Percentiles rank a stretch among this genome's conserved stretches.
These are phyloP conservation scores for Diutina neorugosa DNA, from an alignment of 1,139 yeast species.

Conservation along the genomic window DNA sequence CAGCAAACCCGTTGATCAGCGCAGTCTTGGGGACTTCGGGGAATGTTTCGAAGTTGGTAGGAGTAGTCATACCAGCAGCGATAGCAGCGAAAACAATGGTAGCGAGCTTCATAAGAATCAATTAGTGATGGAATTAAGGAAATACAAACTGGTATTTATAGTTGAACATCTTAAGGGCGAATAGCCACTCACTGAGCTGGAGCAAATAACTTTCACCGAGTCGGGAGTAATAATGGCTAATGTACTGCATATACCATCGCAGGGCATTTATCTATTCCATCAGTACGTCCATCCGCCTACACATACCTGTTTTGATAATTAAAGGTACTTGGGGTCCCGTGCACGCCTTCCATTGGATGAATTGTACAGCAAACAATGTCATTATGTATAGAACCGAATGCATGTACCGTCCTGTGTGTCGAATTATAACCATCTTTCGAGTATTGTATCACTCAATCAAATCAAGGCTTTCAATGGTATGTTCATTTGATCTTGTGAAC, in stretches of 20 bases:
- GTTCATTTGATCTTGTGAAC: too few species aligned
- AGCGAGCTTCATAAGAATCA: not conserved
- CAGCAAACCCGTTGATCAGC: slow-evolving; percentile 3
- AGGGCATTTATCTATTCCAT: not conserved
- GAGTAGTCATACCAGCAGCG: not conserved
- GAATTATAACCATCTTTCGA: too few species aligned
- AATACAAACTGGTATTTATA: not conserved
- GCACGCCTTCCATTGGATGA: not conserved
- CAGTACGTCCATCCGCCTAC: not conserved
- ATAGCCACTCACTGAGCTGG: not conserved
- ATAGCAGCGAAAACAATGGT: not conserved
- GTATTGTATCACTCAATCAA: not conserved
- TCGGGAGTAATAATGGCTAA: not conserved
- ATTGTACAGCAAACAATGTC: not conserved
- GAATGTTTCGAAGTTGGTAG: slow-evolving; percentile 1
- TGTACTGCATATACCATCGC: not conserved
- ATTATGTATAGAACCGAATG: too few species aligned
- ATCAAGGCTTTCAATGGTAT: too few species aligned
- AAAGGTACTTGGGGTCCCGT: not conserved
- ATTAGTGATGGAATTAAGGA: not conserved
- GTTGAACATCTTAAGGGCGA: not conserved
- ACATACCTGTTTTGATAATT: not conserved
- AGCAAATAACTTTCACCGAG: not conserved
- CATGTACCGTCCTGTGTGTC: too few species aligned
- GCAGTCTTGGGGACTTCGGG: slow-evolving; percentile 3